phyloP scores from a whole-genome alignment of 768 basidiomycete species.

The Russula brevipes region DNA sequence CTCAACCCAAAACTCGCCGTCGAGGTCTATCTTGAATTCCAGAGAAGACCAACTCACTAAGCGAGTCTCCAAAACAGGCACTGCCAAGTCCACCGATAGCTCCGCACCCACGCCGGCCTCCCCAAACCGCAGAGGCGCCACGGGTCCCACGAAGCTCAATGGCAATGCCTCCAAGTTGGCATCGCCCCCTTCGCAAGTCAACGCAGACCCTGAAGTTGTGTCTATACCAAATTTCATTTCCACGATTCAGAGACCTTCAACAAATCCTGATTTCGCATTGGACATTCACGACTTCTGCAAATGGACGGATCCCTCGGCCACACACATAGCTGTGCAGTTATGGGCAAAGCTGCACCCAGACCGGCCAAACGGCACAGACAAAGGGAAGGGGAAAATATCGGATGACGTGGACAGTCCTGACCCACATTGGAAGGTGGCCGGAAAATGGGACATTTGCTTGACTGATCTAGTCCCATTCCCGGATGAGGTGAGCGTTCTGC shows the following conservation, averaged over 20 bases:
- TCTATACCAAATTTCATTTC: slow-evolving; percentile 67
- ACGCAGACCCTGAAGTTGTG: slow-evolving; percentile 18
- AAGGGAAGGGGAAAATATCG: slow-evolving; percentile 18
- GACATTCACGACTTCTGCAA: slow-evolving; percentile 55
- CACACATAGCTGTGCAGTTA: slow-evolving; percentile 50
- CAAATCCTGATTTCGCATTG: slow-evolving; percentile 68
- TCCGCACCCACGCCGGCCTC: slow-evolving; percentile 3
- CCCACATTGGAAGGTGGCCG: slow-evolving; percentile 56
- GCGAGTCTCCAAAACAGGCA: slow-evolving; percentile 4
- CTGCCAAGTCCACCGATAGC: not conserved
- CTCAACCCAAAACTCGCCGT: not conserved
- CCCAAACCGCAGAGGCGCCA: slow-evolving; percentile 1
- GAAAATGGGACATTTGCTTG: slow-evolving; percentile 63
- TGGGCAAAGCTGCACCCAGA: slow-evolving; percentile 42
- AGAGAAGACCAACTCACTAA: slow-evolving; percentile 11
- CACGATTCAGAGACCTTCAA: slow-evolving; percentile 73
- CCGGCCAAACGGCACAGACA: slow-evolving; percentile 10
- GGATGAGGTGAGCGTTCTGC: slow-evolving; percentile 48
- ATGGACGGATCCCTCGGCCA: slow-evolving; percentile 49
- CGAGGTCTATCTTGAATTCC: not conserved
- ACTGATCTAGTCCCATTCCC: slow-evolving; percentile 52
- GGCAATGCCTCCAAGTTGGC: slow-evolving; percentile 9
- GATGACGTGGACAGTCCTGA: slow-evolving; percentile 26
- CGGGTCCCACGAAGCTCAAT: not conserved
- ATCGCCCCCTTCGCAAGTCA: slow-evolving; percentile 6